Base-by-base conservation (phyloP, 176 grass and related monocot genomes). In the Oryza glumipatula region DNA sequence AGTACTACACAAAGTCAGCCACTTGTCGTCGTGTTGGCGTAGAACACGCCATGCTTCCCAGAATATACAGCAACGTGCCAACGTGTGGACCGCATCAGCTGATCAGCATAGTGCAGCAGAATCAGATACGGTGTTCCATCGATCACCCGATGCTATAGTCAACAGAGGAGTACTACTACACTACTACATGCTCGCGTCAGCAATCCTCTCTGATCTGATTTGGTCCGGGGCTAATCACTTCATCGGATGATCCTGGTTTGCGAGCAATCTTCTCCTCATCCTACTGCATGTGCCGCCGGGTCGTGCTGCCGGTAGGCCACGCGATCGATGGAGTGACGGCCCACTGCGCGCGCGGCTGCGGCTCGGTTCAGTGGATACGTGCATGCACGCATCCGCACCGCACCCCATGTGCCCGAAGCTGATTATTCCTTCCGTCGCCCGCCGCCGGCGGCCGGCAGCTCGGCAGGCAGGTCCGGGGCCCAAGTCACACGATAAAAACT, bases 401-500 rank as follows among this genome's bases (percentile, higher is more conserved):
- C 35, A 12, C 23, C 2, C 51, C 68, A 82, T 63, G 80, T 72
- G 67, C 46, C 23, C 39, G 49, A 73, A 22, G 1, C 36, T 16
- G 69, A 61, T 64, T 13, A n/a, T 32, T 45, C 71, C 33, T 65
- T 73, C 8, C 70, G 54, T 39, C 54, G 52, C 22, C 46, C 46
- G 46, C 12, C 0, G 46, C 46, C 70, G 39, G 24, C 69, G 69
- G 51, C 49, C 12, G 11, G 35, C 49, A 6, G 69, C 36, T 35
- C 12, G 11, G 35, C 49, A 6, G 10, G 14, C 52, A 9, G 70
- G 68, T 23, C 3, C 69, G 24, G 70, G 17, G 38, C 36, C 16
- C 10, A n/a, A 64, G 46, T 41, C 48, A 26, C 26, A 65, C 56
- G 41, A 83, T 74, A 36, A 83, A 83, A 32, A 51, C 71, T 75